A percentile compares a stretch with the other conserved stretches of the same genome.
Conservation (phyloP, 345 rosid species). For the Eucalyptus urophylla region DNA sequence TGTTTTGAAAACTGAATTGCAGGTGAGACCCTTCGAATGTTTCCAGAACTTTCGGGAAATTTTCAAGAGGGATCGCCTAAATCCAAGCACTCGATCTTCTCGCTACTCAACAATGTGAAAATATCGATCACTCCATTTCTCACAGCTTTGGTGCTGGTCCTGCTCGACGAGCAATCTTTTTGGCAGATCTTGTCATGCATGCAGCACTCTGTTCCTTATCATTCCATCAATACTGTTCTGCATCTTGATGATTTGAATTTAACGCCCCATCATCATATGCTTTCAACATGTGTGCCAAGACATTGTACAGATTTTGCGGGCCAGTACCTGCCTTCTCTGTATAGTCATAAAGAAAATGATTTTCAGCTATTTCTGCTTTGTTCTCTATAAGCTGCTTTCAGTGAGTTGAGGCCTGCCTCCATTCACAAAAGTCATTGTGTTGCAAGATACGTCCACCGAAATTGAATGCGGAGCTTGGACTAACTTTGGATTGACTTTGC, state of each 20-base stretch:
- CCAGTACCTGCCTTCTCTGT: not conserved
- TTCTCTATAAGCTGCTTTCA: not conserved
- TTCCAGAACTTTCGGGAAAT: constrained; percentile 24
- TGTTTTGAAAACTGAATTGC: not conserved
- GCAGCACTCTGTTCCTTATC: not conserved
- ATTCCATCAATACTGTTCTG: not conserved
- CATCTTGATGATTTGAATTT: not conserved
- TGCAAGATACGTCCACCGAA: not conserved
- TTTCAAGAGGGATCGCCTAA: constrained; percentile 30
- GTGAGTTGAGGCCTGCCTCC: not conserved
- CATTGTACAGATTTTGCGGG: not conserved
- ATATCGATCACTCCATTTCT: not conserved
- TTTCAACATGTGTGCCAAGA: not conserved
- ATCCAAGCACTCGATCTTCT: constrained; percentile 47
- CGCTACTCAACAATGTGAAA: constrained; percentile 27
- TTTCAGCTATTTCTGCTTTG: not conserved
- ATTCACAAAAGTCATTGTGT: not conserved
- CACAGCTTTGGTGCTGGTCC: not conserved
- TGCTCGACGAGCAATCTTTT: not conserved
- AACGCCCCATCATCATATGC: not conserved
- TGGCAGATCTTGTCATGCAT: not conserved
- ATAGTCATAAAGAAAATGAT: not conserved
- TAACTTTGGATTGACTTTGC: not conserved
- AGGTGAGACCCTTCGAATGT: constrained; percentile 44
- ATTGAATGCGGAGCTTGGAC: not conserved